phyloP scores from a whole-genome alignment of 768 basidiomycete genomes.

The Myochromella boudieri region DNA sequence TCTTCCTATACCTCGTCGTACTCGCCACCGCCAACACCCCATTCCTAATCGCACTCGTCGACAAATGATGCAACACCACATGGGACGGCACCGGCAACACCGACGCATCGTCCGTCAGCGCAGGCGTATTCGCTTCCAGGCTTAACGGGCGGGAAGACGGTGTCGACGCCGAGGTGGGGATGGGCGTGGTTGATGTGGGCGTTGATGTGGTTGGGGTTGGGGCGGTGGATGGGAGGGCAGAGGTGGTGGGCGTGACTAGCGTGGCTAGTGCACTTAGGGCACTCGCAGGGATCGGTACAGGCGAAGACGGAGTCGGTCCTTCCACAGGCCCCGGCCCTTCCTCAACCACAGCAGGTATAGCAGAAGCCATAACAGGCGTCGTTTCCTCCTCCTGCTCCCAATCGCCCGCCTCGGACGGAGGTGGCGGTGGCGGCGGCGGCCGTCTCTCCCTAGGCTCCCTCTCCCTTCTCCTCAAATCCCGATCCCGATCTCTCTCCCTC shows the following conservation, averaged over 20 bases:
- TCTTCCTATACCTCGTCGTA: conserved; percentile 89
- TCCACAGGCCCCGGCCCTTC: too few relatives aligned
- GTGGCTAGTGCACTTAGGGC: too few relatives aligned
- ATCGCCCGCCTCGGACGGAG: conserved; percentile 18
- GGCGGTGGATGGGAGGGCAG: conserved; percentile 9
- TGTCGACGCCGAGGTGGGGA: not conserved
- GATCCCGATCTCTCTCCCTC: conserved; percentile 6
- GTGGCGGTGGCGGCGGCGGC: conserved; percentile 16
- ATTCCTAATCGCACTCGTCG: conserved; percentile 93
- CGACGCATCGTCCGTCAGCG: conserved; percentile 82
- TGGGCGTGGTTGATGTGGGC: conserved; percentile 60
- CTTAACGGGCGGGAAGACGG: conserved; percentile 13
- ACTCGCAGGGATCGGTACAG: too few relatives aligned
- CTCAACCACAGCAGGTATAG: not conserved
- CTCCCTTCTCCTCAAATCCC: conserved; percentile 26
- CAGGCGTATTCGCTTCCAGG: conserved; percentile 30
- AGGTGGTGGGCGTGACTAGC: not conserved
- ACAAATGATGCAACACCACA: conserved; percentile 91
- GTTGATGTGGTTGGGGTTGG: not conserved
- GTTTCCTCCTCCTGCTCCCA: too few relatives aligned
- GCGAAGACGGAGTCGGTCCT: not conserved
- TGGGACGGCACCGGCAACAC: conserved; percentile 93
- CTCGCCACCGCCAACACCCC: conserved; percentile 91
- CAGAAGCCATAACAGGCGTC: too few relatives aligned
- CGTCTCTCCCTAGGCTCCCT: conserved; percentile 24